Evolutionary conservation across 2,329 filamentous ascomycete genomes (phyloP).

Genomic region (Nemania diffusa): DNA sequence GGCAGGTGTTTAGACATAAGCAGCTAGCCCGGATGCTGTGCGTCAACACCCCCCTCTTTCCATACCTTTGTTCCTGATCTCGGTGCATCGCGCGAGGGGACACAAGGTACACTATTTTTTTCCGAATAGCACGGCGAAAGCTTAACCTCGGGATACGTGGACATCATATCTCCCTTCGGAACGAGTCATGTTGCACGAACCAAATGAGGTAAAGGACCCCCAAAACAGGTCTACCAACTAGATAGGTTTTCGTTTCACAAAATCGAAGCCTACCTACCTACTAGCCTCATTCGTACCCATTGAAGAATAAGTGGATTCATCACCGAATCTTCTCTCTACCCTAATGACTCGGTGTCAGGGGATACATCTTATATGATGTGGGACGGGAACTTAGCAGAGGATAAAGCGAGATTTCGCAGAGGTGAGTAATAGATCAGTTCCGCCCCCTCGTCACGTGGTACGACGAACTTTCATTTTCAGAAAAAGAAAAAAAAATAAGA

Average conservation of each 20-base stretch:
- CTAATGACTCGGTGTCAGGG: background rate
- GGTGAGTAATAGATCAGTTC: background rate
- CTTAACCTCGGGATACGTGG: background rate
- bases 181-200: background rate
- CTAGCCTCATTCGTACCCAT: background rate
- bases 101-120: background rate
- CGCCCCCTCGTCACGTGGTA: background rate
- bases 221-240: background rate
- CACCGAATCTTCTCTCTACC: background rate
- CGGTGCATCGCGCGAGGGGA: background rate
- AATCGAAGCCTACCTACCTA: background rate
- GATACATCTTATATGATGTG: background rate
- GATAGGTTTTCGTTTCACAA: background rate
- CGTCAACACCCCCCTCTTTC: background rate
- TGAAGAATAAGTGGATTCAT: background rate
- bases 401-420: background rate
- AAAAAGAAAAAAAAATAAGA: background rate
- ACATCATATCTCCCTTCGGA: background rate
- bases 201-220: background rate
- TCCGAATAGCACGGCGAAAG: background rate
- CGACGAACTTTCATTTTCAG: background rate
- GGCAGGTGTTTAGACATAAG: background rate
- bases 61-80: background rate
- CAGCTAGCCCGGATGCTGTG: background rate
- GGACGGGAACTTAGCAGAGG: background rate